phyloP scores from a whole-genome alignment of 129 eudicot genomes.

The Cynara cardunculus region DNA sequence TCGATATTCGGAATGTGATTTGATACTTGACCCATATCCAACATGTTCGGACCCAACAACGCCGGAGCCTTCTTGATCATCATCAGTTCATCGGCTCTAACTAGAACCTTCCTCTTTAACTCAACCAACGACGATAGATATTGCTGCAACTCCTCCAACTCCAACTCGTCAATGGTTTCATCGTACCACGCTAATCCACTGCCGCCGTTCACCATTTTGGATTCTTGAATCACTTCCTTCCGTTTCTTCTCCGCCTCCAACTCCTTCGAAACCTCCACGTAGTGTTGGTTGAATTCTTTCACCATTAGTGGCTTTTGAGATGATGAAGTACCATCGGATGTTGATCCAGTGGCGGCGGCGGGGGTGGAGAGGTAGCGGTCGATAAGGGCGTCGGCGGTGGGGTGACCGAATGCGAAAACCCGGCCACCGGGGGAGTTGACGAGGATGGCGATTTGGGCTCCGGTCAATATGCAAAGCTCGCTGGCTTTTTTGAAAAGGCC shows the following conservation, averaged over 20 bases:
- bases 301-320: not conserved
- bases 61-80: constrained; percentile 18
- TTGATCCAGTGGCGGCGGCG: not conserved
- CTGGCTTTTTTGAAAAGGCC: constrained; percentile 33
- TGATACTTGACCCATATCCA: not conserved
- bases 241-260: constrained; percentile 24
- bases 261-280: constrained; percentile 17
- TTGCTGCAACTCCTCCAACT: constrained; percentile 16
- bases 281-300: constrained; percentile 24
- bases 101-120: constrained; percentile 22
- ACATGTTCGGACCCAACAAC: constrained; percentile 8
- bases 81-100: constrained; percentile 29
- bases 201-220: not conserved
- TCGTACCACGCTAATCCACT: constrained; percentile 15
- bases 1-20: not conserved
- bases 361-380: constrained; percentile 8
- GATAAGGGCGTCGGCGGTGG: constrained; percentile 11
- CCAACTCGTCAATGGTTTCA: constrained; percentile 13
- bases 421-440: constrained; percentile 30
- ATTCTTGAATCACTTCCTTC: not conserved
- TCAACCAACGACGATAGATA: constrained; percentile 22
- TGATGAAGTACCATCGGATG: not conserved
- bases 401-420: constrained; percentile 21
- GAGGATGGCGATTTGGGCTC: constrained; percentile 18
- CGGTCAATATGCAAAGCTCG: constrained; percentile 32